Evolutionary conservation across 2,329 filamentous ascomycete genomes (phyloP).

Genomic region (Leptosphaerulina australis): DNA sequence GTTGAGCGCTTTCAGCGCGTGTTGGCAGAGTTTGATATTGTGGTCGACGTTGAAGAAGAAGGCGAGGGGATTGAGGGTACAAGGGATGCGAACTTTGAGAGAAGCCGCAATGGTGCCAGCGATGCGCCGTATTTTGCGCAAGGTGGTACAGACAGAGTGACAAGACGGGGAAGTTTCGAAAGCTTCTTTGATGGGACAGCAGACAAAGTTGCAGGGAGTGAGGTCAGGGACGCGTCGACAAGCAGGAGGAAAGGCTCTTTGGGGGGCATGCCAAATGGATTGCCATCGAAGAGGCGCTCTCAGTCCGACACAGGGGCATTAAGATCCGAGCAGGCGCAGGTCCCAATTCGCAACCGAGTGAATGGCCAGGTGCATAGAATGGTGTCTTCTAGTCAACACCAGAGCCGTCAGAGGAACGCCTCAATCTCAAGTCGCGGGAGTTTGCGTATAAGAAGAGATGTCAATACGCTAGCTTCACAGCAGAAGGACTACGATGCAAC

Average conservation of each 20-base stretch:
- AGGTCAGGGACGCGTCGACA: constrained; percentile 27
- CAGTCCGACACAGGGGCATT: constrained; percentile 36
- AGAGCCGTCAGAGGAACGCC: constrained; percentile 31
- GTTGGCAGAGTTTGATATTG: constrained; percentile 64
- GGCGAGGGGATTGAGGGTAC: constrained; percentile 48
- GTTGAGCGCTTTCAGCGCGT: constrained; percentile 73
- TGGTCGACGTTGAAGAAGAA: constrained; percentile 65
- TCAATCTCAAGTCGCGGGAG: constrained; percentile 49
- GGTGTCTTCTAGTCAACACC: constrained; percentile 27
- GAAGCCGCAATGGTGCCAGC: constrained; percentile 19
- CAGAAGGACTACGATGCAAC: constrained; percentile 31
- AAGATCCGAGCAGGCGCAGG: constrained; percentile 26
- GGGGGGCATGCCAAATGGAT: constrained; percentile 15
- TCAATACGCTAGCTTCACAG: constrained; percentile 17
- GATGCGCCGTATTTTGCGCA: constrained; percentile 14
- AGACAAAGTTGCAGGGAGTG: constrained; percentile 57
- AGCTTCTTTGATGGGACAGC: constrained; percentile 63
- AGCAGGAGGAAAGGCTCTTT: constrained; percentile 29
- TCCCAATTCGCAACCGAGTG: constrained; percentile 36
- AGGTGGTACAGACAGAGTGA: constrained; percentile 18
- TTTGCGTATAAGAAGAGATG: constrained; percentile 38
- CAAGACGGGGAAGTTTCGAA: constrained; percentile 62
- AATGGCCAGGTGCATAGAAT: constrained; percentile 29
- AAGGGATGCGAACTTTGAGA: constrained; percentile 36
- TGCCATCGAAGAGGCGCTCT: constrained; percentile 26